phyloP scores from a whole-genome alignment of 306 rosid species.

The Prunus salicina region DNA sequence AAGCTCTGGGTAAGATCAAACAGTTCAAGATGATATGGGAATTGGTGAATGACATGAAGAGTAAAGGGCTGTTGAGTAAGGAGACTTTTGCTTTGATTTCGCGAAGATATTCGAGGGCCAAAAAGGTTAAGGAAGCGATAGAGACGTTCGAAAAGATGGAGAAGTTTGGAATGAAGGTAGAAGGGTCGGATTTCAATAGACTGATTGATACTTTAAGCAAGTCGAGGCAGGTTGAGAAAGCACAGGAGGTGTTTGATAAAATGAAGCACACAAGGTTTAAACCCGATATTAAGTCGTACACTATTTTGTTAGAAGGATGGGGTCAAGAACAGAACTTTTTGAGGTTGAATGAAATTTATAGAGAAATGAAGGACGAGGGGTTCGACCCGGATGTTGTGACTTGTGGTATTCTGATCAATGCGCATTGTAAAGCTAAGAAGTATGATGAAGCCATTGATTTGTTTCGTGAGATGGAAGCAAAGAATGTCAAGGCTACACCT shows the following conservation, averaged over 20 bases:
- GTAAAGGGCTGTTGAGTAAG: slow-evolving; percentile 37
- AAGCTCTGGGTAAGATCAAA: slow-evolving; percentile 74
- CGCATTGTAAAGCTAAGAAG: slow-evolving; percentile 60
- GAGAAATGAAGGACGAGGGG: slow-evolving; percentile 73
- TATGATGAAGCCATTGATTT: slow-evolving; percentile 57
- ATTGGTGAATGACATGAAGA: slow-evolving; percentile 71
- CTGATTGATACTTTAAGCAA: slow-evolving; percentile 66
- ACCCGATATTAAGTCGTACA: slow-evolving; percentile 73
- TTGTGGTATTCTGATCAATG: slow-evolving; percentile 69
- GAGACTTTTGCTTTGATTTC: slow-evolving; percentile 65
- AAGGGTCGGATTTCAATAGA: slow-evolving; percentile 57
- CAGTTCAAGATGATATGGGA: slow-evolving; percentile 79
- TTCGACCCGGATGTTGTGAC: slow-evolving; percentile 74
- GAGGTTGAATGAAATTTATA: slow-evolving; percentile 66
- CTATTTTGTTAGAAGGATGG: slow-evolving; percentile 83
- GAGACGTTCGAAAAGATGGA: slow-evolving; percentile 72
- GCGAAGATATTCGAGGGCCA: slow-evolving; percentile 65
- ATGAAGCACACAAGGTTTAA: slow-evolving; percentile 51
- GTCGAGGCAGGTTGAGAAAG: slow-evolving; percentile 52
- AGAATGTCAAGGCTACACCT: slow-evolving; percentile 55
- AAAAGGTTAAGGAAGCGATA: slow-evolving; percentile 52
- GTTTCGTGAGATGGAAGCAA: slow-evolving; percentile 56
- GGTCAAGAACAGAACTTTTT: slow-evolving; percentile 64
- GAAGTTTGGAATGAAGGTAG: slow-evolving; percentile 53
- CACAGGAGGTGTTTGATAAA: slow-evolving; percentile 80